These are phyloP conservation scores for Haplosporangium gracile DNA, from an alignment of 192 early-diverging fungal genomes.

Conservation along the genomic window DNA sequence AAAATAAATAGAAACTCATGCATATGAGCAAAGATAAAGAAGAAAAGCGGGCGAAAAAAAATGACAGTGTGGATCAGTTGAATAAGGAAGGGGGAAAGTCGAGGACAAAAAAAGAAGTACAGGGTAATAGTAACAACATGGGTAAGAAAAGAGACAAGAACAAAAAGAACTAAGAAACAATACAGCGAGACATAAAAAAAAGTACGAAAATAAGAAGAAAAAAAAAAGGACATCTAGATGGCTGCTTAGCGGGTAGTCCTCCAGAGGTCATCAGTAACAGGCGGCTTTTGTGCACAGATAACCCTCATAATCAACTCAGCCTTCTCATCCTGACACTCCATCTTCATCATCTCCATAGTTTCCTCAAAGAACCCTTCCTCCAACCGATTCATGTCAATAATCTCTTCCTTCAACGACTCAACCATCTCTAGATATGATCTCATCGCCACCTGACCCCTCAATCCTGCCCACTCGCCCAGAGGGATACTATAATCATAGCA, in stretches of 20 bases:
- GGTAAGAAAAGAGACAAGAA: not conserved
- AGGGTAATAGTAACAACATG: not conserved
- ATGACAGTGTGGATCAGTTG: not conserved
- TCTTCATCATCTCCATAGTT: constrained; percentile 42
- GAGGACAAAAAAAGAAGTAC: constrained; percentile 9
- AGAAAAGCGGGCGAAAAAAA: not conserved
- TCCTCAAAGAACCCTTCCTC: constrained; percentile 52
- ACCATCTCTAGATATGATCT: constrained; percentile 49
- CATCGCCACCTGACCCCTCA: constrained; percentile 47
- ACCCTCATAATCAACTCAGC: constrained; percentile 50
- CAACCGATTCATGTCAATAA: constrained; percentile 48
- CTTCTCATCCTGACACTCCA: constrained; percentile 37
- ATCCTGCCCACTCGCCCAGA: constrained; percentile 47
- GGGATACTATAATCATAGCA: constrained; percentile 54
- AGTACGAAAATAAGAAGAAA: not conserved
- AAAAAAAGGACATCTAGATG: not conserved
- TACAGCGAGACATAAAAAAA: constrained; percentile 2
- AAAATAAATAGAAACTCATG: not conserved
- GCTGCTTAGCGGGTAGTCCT: constrained; percentile 2
- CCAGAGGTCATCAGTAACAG: constrained; percentile 52
- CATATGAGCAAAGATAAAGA: too few relatives aligned
- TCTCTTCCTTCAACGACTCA: constrained; percentile 42
- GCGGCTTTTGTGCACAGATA: constrained; percentile 53
- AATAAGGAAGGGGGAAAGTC: not conserved
- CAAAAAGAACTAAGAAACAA: not conserved